Evolutionary conservation across 495 filamentous ascomycete species (phyloP).

Genomic region (Aspergillus heteromorphus): DNA sequence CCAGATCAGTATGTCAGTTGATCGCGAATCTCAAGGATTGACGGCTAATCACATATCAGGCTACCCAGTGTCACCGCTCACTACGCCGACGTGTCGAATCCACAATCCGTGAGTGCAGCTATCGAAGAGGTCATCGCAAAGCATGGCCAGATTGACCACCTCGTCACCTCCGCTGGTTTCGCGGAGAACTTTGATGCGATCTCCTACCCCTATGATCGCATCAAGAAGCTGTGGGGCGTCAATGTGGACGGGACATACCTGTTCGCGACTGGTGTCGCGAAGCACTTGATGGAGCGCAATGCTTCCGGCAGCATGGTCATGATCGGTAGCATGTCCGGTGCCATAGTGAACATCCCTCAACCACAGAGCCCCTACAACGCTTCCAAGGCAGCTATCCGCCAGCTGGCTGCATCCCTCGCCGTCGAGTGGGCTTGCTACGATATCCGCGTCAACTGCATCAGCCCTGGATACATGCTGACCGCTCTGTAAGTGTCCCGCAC

Average conservation of each 20-base stretch:
- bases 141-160: conserved; percentile 79
- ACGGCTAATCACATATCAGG: conserved; percentile 31
- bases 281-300: conserved; percentile 81
- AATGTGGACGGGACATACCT: conserved; percentile 94
- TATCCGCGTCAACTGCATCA: conserved; percentile 89
- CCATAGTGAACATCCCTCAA: conserved; percentile 91
- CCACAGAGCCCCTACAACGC: conserved; percentile 91
- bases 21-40: not conserved
- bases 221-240: conserved; percentile 89
- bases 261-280: conserved; percentile 77
- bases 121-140: conserved; percentile 62
- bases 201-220: conserved; percentile 78
- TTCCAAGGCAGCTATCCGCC: conserved; percentile 81
- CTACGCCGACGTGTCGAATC: conserved; percentile 77
- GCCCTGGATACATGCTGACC: conserved; percentile 91
- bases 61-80: conserved; percentile 83
- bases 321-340: conserved; percentile 90
- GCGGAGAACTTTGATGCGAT: conserved; percentile 92
- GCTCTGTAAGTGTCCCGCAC: conserved; percentile 52
- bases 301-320: conserved; percentile 81
- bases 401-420: conserved; percentile 71
- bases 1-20: conserved; percentile 41
- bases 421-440: conserved; percentile 84
- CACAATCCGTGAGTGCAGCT: conserved; percentile 65
- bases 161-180: conserved; percentile 94